Conservation (phyloP, 805 yeast genomes). For the Candida oleophila region DNA sequence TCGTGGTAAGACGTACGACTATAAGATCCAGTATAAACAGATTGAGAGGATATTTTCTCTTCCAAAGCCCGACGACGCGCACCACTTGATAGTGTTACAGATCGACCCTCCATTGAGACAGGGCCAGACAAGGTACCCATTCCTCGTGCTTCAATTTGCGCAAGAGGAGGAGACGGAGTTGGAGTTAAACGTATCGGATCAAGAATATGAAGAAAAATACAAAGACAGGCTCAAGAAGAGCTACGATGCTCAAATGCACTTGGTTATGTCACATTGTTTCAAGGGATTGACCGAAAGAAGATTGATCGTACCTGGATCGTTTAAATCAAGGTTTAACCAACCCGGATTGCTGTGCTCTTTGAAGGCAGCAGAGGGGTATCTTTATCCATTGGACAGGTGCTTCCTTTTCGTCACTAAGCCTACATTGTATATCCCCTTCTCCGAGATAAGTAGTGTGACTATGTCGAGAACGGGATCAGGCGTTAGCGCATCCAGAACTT, state of each 20-base stretch:
- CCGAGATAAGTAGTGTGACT: slow-evolving; percentile 73
- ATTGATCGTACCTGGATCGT: slow-evolving; percentile 81
- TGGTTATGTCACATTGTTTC: slow-evolving; percentile 83
- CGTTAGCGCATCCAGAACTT: slow-evolving; percentile 78
- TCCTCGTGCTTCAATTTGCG: slow-evolving; percentile 83
- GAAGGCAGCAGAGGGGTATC: slow-evolving; percentile 92
- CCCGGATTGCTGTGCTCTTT: slow-evolving; percentile 90
- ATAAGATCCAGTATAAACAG: slow-evolving; percentile 87
- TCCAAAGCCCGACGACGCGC: slow-evolving; percentile 92
- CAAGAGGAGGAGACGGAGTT: slow-evolving; percentile 90
- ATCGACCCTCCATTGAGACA: slow-evolving; percentile 97
- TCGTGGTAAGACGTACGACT: slow-evolving; percentile 97
- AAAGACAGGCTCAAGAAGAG: slow-evolving; percentile 70
- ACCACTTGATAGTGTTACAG: slow-evolving; percentile 83
- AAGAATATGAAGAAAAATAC: slow-evolving; percentile 73
- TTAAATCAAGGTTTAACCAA: slow-evolving; percentile 69
- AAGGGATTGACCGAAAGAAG: slow-evolving; percentile 88
- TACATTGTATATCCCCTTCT: slow-evolving; percentile 83
- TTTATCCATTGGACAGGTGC: slow-evolving; percentile 90
- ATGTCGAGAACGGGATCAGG: slow-evolving; percentile 87
- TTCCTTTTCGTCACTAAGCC: slow-evolving; percentile 92
- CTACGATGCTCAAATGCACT: slow-evolving; percentile 82
- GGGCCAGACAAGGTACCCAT: slow-evolving; percentile 96
- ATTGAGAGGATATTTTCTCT: slow-evolving; percentile 87
- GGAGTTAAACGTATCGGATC: slow-evolving; percentile 81